Evolutionary conservation across 805 yeast species (phyloP).

Genomic region (Kregervanrija pseudodelftensis): DNA sequence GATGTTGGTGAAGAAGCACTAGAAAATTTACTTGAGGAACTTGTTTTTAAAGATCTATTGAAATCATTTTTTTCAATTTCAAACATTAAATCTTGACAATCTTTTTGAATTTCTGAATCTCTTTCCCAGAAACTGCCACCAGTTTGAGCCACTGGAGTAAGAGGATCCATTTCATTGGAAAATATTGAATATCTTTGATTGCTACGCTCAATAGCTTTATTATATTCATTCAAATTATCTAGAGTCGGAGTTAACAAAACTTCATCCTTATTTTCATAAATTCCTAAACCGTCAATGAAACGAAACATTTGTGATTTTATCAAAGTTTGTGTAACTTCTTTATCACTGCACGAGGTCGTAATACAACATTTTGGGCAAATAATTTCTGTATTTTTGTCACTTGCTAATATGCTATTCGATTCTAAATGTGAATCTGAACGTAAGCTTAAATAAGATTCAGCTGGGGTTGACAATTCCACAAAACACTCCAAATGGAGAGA

Average conservation of each 20-base stretch:
- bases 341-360: constrained; percentile 1
- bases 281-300: constrained; percentile 2
- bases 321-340: background rate
- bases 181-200: background rate
- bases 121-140: constrained; percentile 16
- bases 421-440: background rate
- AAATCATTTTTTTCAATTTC: background rate
- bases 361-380: constrained; percentile 10
- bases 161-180: constrained; percentile 5
- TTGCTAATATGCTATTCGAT: background rate
- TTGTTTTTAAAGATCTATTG: background rate
- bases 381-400: constrained; percentile 1
- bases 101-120: constrained; percentile 1
- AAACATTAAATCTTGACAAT: background rate
- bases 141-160: constrained; percentile 21
- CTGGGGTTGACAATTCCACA: constrained; percentile 16
- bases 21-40: background rate
- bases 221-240: no score
- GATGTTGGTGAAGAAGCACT: background rate
- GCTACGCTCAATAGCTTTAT: background rate
- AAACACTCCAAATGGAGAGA: constrained; percentile 39
- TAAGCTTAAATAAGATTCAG: background rate
- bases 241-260: no score
- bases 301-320: background rate
- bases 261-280: constrained; percentile 1